Percentiles rank a stretch among this genome's conserved stretches.
Conservation (phyloP, 2,329 filamentous ascomycete genomes). For the Aspergillus hortae region DNA sequence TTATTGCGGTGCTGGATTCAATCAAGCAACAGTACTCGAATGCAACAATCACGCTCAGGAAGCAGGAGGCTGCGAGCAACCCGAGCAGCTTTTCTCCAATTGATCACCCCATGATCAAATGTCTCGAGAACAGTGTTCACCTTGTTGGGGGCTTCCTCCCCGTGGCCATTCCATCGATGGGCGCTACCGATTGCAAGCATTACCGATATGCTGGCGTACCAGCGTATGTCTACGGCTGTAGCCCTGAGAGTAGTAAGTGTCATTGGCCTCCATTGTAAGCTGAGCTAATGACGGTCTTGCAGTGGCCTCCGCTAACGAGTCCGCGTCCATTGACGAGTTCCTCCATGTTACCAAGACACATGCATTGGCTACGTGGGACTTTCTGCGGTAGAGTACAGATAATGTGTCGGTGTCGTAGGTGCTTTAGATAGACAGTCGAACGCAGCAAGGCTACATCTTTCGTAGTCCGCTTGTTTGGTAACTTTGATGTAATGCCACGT, state of each 20-base stretch:
- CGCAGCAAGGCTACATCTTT: background rate
- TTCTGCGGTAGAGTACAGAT: background rate
- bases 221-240: slow-evolving; percentile 34
- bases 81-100: background rate
- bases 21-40: background rate
- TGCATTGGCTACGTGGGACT: background rate
- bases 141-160: slow-evolving; percentile 13
- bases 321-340: background rate
- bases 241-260: background rate
- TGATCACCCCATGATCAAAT: background rate
- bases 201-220: slow-evolving; percentile 36
- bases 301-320: background rate
- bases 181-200: slow-evolving; percentile 42
- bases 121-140: background rate
- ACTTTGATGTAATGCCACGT: background rate
- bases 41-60: background rate
- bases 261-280: background rate
- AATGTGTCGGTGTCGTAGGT: too few relatives aligned
- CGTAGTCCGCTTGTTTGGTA: background rate
- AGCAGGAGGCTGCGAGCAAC: background rate
- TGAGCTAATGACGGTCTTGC: background rate
- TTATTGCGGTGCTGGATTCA: background rate
- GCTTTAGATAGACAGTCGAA: too few relatives aligned
- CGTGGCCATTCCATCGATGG: slow-evolving; percentile 34
- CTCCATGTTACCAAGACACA: background rate